Base-by-base conservation (phyloP, 2,329 filamentous ascomycete genomes). In the Berkeleyomyces rouxiae region DNA sequence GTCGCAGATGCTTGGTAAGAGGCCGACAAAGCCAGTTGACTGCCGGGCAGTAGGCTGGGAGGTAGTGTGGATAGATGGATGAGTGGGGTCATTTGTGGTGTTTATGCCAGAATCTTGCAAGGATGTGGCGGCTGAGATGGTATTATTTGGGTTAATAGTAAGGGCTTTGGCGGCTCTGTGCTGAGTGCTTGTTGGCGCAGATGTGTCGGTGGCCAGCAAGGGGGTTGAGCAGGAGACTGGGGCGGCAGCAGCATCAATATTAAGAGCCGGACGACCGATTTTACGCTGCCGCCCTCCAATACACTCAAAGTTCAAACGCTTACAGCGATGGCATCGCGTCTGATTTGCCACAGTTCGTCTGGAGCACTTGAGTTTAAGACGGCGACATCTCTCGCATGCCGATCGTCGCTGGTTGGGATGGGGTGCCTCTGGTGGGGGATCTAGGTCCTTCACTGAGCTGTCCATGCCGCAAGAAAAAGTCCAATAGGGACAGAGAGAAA, bases 321-420 rank as follows among this genome's bases (percentile, higher is more conserved):
- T 58, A 64, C 71, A 72, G 16, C 70, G 68, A 13, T 67, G 64
- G 62, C 71, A 72, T 3, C 68, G 68, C 0, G 65, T 51, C 1
- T 66, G 49, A 23, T 44, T 63, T 4, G 67, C 47, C 23, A 66
- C 53, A 31, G 66, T 58, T 33, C 68, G 67, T n/a, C 70, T 70
- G 5, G 67, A 67, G 65, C 71, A 73, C 39, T 69, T 69, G 4
- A 72, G 67, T 59, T 72, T 72, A 51, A 72, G 70, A 7, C 68
- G 66, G 7, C 70, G 71, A 16, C 71, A 72, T 51, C 70, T 67
- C 65, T 72, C 70, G 61, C 71, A 72, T 4, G 70, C 69, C 6
- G 70, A 70, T 42, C 71, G 70, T 40, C 71, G 65, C 58, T 72
- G 71, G 36, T 68, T 71, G 2, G 71, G 71, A 55, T 72, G 71